Percentiles rank a stretch among this genome's conserved stretches.
Evolutionary conservation across 2,329 filamentous ascomycete genomes (phyloP).

Genomic region (Trichophyton benhamiae): DNA sequence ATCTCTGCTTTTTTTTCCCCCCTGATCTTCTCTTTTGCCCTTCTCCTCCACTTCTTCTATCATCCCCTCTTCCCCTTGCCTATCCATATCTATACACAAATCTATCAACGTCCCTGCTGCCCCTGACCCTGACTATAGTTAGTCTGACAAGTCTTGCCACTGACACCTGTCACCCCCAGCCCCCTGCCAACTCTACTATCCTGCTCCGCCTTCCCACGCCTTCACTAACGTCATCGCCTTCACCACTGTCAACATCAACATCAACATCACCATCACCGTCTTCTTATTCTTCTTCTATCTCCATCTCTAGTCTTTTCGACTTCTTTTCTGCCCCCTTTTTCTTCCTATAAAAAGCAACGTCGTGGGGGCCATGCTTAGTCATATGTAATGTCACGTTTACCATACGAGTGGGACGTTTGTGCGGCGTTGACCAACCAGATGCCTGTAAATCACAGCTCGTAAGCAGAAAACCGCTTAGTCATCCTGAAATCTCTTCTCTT

Average conservation of each 20-base stretch:
- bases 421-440: neutral
- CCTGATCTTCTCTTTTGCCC: neutral
- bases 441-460: neutral
- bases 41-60: neutral
- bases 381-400: neutral
- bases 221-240: neutral
- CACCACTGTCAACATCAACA: too few relatives aligned
- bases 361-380: slow-evolving; percentile 1
- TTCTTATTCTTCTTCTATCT: neutral
- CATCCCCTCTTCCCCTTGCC: neutral
- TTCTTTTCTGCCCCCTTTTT: neutral
- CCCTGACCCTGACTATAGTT: neutral
- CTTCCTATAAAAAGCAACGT: neutral
- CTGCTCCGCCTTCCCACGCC: neutral
- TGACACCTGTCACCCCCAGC: neutral
- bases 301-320: neutral
- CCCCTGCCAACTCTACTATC: neutral
- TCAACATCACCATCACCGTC: neutral
- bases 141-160: neutral
- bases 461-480: neutral
- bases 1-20: neutral
- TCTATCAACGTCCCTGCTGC: neutral
- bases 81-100: neutral
- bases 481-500: neutral
- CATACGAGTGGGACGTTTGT: neutral